These are phyloP conservation scores for Venturia effusa DNA, from an alignment of 2,329 filamentous ascomycete genomes.

Conservation along the genomic window DNA sequence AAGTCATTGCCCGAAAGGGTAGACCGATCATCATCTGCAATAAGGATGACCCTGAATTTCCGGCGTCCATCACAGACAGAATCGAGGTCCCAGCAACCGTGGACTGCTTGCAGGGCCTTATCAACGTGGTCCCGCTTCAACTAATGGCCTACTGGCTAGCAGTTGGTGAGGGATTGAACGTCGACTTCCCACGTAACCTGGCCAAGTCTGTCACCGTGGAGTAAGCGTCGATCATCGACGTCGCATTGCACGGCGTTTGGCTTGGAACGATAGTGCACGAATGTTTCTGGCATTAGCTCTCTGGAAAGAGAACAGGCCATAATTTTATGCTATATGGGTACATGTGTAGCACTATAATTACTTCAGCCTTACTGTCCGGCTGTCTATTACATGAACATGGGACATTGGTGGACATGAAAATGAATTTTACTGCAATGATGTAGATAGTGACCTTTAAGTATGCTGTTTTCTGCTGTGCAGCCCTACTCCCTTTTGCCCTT, in stretches of 20 bases:
- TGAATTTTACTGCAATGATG: background rate
- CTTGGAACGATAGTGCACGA: conserved; percentile 2
- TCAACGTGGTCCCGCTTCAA: conserved; percentile 96
- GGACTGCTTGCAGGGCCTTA: conserved; percentile 86
- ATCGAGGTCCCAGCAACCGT: conserved; percentile 96
- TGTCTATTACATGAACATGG: background rate
- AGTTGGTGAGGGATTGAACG: conserved; percentile 89
- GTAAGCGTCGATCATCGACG: conserved; percentile 41
- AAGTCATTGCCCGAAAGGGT: conserved; percentile 92
- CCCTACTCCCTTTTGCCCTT: background rate
- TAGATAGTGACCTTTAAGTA: background rate
- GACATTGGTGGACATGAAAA: background rate
- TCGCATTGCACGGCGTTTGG: conserved; percentile 1
- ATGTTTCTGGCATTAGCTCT: background rate
- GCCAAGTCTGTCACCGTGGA: conserved; percentile 99
- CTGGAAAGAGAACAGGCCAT: background rate
- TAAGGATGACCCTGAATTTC: conserved; percentile 78
- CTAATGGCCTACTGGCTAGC: conserved; percentile 98
- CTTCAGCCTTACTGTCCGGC: background rate
- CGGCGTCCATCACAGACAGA: conserved; percentile 78
- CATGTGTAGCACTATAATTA: conserved; percentile 1
- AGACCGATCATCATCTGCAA: conserved; percentile 99
- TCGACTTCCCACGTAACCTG: conserved; percentile 96
- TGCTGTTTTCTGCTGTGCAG: background rate
- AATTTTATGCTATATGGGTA: background rate